Evolutionary conservation across 345 rosid species (phyloP), one percentile per base, ranked within the genome.

Genomic region (Hypericum androsaemum): DNA sequence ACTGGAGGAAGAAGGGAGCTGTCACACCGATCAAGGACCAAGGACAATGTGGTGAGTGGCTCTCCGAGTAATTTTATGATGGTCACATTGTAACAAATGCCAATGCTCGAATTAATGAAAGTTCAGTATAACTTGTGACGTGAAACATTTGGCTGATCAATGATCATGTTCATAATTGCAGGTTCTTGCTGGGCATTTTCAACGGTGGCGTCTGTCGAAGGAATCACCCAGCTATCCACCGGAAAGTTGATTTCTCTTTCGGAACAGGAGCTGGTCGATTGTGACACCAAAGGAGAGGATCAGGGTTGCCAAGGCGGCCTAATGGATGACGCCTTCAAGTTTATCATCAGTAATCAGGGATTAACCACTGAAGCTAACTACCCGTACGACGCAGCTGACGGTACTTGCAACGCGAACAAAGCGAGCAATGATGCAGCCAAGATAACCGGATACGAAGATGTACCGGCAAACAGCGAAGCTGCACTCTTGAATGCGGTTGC

Each of bases 141-240:
- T 39, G 7, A 39, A 39, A 6, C 6, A 6, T 6, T 39, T 39
- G 42, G 6, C 7, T 39, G 42, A 39, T 39, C 10, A 39, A 39
- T 39, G 6, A 6, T 6, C 7, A 39, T 10, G 10, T 6, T 6
- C 42, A 39, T 39, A 10, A 6, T 6, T 39, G 42, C 10, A 39
- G 42, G 46, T 43, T 43, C 7, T 43, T 43, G 46, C 46, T 43
- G 46, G 46, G 46, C 46, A 43, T 43, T 43, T 43, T 43, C 46
- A 5, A 13, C 46, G n/a, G 46, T 43, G 46, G 46, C 46, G n/a
- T 11, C 7, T 4, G n/a, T 43, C n/a, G 46, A 43, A 43, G 46
- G 46, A 5, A 11, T 43, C 46, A 43, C 46, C 5, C 6, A 43
- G 46, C 12, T 43, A 11, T 5, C 46, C 10, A 43, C 46, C 3